Conservation (phyloP, 2,329 filamentous ascomycete genomes). For the Stagonosporopsis cucurbitacearum region DNA sequence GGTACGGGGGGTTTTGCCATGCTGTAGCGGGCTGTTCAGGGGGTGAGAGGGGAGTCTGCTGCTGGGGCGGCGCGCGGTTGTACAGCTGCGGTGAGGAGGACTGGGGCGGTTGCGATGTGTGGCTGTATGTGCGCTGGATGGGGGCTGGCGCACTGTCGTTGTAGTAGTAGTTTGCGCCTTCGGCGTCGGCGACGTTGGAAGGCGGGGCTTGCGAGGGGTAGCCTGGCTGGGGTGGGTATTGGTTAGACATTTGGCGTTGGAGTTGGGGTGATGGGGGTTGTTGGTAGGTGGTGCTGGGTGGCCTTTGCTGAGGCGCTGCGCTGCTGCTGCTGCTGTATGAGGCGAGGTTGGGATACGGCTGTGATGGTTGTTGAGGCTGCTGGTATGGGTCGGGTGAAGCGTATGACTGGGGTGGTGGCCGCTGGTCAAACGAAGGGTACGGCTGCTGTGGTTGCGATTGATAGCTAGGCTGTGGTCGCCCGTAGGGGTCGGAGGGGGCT, state of each 20-base stretch:
- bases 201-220: conserved; percentile 47
- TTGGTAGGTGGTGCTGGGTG: conserved; percentile 37
- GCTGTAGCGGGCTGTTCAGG: conserved; percentile 39
- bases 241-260: conserved; percentile 43
- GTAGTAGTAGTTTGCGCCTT: conserved; percentile 46
- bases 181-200: conserved; percentile 42
- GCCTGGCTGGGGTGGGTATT: conserved; percentile 42
- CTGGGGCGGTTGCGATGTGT: conserved; percentile 42
- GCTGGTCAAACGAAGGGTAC: conserved; percentile 48
- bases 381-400: conserved; percentile 43
- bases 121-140: conserved; percentile 41
- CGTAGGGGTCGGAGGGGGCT: conserved; percentile 56
- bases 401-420: conserved; percentile 35
- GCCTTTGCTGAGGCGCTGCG: conserved; percentile 30
- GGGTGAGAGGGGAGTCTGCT: conserved; percentile 37
- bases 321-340: conserved; percentile 26
- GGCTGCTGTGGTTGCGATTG: conserved; percentile 50
- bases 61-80: conserved; percentile 30
- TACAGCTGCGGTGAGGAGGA: conserved; percentile 47
- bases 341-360: conserved; percentile 44
- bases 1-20: conserved; percentile 43
- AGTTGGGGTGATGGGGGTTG: conserved; percentile 47
- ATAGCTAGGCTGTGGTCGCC: conserved; percentile 60
- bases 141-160: conserved; percentile 32
- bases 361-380: conserved; percentile 42